Percentiles rank a stretch among this genome's conserved stretches.
These are phyloP conservation scores for Nannizzia gypsea DNA, from an alignment of 2,329 filamentous ascomycete genomes.

Conservation along the genomic window DNA sequence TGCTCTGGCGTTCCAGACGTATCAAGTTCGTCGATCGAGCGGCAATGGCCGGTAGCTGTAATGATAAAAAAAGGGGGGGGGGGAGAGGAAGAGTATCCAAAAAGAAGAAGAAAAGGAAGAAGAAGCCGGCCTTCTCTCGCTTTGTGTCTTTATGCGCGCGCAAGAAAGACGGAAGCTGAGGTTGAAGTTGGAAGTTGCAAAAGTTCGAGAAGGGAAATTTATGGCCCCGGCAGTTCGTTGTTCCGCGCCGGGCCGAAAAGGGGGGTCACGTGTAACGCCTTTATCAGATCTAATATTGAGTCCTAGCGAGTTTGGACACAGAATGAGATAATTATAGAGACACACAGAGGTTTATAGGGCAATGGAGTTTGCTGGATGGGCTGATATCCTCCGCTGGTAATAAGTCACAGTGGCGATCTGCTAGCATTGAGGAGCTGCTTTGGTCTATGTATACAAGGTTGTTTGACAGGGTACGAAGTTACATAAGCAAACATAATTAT, in stretches of 20 bases:
- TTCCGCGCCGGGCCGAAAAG: background rate
- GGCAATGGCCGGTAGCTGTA: background rate
- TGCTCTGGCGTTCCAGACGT: background rate
- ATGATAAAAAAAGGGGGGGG: background rate
- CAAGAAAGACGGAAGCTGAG: background rate
- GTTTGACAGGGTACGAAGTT: background rate
- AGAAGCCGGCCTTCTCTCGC: background rate
- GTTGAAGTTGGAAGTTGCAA: background rate
- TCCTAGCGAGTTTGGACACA: too few relatives aligned
- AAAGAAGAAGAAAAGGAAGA: background rate
- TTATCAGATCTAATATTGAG: background rate
- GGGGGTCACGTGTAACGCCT: background rate
- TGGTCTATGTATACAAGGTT: too few relatives aligned
- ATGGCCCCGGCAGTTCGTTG: background rate
- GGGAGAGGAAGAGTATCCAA: background rate
- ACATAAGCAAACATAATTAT: background rate
- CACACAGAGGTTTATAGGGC: too few relatives aligned
- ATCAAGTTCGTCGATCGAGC: background rate
- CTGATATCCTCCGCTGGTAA: too few relatives aligned
- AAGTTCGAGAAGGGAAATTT: background rate
- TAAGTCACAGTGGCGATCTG: too few relatives aligned
- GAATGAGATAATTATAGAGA: too few relatives aligned
- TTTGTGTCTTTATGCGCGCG: background rate
- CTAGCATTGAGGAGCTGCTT: too few relatives aligned
- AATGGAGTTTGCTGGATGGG: too few relatives aligned